A percentile compares a stretch with the other conserved stretches of the same genome.
Conservation (phyloP, 1,284 basidiomycete species). For the Omphalotus olearius region DNA sequence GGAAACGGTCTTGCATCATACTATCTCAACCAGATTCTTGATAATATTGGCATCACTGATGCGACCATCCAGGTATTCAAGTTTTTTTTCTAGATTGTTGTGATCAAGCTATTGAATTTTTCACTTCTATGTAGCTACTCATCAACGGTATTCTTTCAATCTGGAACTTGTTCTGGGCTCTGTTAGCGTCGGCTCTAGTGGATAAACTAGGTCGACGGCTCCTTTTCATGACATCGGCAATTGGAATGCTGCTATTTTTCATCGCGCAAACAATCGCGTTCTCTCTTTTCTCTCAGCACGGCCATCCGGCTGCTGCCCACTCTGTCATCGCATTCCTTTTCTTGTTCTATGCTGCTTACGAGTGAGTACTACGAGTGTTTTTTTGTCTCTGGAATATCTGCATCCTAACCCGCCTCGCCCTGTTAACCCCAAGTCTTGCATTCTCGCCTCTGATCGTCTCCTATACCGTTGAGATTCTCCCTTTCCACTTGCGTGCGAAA, state of each 20-base stretch:
- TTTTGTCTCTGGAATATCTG: too few relatives aligned
- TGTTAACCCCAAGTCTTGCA: conserved; percentile 63
- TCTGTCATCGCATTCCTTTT: conserved; percentile 77
- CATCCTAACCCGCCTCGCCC: too few relatives aligned
- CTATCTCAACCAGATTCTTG: conserved; percentile 71
- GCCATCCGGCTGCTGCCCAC: conserved; percentile 45
- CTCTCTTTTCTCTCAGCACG: conserved; percentile 50
- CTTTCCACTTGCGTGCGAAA: conserved; percentile 71
- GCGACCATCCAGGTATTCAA: conserved; percentile 43
- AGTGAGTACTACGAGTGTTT: conserved; percentile 36
- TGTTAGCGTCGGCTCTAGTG: conserved; percentile 52
- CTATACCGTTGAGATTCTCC: conserved; percentile 74
- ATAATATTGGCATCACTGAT: conserved; percentile 67
- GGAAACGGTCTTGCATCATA: conserved; percentile 75
- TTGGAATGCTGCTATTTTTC: conserved; percentile 72
- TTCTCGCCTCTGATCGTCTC: conserved; percentile 73
- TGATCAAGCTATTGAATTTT: not conserved
- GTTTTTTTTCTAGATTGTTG: not conserved
- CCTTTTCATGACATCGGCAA: conserved; percentile 60
- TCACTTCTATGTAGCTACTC: conserved; percentile 41
- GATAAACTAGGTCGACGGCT: conserved; percentile 58
- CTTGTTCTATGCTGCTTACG: conserved; percentile 67
- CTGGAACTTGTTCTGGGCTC: conserved; percentile 68
- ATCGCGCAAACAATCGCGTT: conserved; percentile 69
- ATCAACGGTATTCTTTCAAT: conserved; percentile 75